Evolutionary conservation across 2,329 filamentous ascomycete species (phyloP), one percentile per base, ranked within the genome.

Genomic region (Microsporum ferrugineum): DNA sequence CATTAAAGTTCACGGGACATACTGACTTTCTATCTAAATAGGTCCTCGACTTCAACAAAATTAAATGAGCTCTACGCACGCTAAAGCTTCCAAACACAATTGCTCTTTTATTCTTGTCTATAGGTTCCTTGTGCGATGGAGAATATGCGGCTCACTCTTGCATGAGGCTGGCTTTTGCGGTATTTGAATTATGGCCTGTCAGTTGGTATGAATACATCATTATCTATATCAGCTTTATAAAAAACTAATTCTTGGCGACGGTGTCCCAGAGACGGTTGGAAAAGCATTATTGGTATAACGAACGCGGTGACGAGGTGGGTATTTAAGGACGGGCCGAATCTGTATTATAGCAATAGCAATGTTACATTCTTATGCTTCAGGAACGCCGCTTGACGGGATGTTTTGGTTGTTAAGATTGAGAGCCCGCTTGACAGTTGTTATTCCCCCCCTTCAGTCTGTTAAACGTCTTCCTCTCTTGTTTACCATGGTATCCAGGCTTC

Each of bases 31-130:
- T 5, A 14, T 10, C 12, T 45, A 41, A 47, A 61, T 33, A 65
- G 63, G 57, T 65, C n/a, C 47, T 65, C 27, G 59, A 65, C 10
- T 55, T 65, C 31, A 60, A 53, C 56, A 29, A 58, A 14, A 51
- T 29, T 38, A 45, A 59, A 8, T 60, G 36, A 53, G 36, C 12
- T 17, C n/a, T 43, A 43, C 34, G 27, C 5, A 3, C 12, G 36
- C 17, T 43, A 5, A 2, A 27, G 7, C 6, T 29, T 55, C 27
- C 33, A 14, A 8, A n/a, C 55, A 29, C 17, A 3, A n/a, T 57
- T 31, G 17, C 39, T n/a, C 41, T 41, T 27, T 39, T 29, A 14
- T 57, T 57, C 36, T 51, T 55, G 51, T 34, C 17, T 7, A 55
- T 55, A 17, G 51, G 10, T 5, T 17, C 17, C 23, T 31, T 36